These are phyloP conservation scores for Podospora pseudoanserina DNA, from an alignment of 495 filamentous ascomycete genomes.

Conservation along the genomic window DNA sequence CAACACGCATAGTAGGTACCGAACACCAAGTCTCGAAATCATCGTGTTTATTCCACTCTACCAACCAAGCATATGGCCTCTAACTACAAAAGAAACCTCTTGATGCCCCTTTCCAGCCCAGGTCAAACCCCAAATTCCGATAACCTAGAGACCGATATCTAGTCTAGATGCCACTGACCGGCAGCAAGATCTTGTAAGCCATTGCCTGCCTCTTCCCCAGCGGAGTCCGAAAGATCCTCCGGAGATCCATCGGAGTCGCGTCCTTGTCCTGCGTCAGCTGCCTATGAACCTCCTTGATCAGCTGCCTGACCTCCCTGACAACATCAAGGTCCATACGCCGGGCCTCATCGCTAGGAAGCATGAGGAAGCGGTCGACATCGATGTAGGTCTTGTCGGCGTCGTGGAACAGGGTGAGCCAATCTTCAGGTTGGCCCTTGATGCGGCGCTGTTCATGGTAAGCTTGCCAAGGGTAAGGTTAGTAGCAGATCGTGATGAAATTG, in stretches of 20 bases:
- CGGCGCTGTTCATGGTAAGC: neutral
- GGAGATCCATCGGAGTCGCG: neutral
- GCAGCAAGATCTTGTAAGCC: neutral
- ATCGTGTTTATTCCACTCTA: too few relatives aligned
- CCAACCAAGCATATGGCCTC: too few relatives aligned
- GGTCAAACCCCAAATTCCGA: too few relatives aligned
- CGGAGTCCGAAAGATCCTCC: neutral
- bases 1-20: too few relatives aligned
- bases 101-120: too few relatives aligned
- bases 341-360: neutral
- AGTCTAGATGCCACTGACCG: neutral
- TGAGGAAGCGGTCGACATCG: neutral
- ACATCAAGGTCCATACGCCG: neutral
- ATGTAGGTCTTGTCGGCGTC: neutral
- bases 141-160: too few relatives aligned
- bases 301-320: neutral
- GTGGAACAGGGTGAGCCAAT: neutral
- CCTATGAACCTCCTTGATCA: neutral
- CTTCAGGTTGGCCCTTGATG: neutral
- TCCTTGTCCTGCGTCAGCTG: neutral
- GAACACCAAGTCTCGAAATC: too few relatives aligned
- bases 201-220: neutral
- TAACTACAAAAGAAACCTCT: too few relatives aligned
- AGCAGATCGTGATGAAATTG: too few relatives aligned
- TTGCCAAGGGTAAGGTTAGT: too few relatives aligned